Conservation (phyloP, 2,329 filamentous ascomycete genomes). For the Aspergillus uvarum region DNA sequence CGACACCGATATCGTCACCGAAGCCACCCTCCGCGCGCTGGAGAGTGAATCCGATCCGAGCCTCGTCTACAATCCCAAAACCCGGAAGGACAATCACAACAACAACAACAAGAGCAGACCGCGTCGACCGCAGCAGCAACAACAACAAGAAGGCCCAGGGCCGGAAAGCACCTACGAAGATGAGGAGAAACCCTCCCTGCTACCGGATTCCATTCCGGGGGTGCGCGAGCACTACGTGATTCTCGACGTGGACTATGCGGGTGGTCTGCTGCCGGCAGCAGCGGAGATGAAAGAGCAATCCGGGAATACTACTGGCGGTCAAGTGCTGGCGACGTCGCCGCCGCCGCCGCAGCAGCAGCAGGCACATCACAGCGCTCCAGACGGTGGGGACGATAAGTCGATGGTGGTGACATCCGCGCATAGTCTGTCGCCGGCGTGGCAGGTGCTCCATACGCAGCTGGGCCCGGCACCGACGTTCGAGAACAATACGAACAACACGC, state of each 20-base stretch:
- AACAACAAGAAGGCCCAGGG: conserved; percentile 5
- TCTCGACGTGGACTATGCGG: conserved; percentile 50
- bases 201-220: conserved; percentile 49
- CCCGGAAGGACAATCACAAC: conserved; percentile 3
- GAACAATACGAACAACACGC: conserved; percentile 50
- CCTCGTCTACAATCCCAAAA: conserved; percentile 21
- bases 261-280: not conserved
- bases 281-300: conserved; percentile 14
- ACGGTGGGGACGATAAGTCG: conserved; percentile 15
- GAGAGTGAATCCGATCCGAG: conserved; percentile 43
- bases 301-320: not conserved
- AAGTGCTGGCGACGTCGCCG: conserved; percentile 18
- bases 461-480: conserved; percentile 64
- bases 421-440: conserved; percentile 74
- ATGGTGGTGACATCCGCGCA: conserved; percentile 65
- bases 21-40: conserved; percentile 59
- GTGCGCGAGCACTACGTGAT: conserved; percentile 58
- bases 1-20: conserved; percentile 73
- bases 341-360: conserved; percentile 16
- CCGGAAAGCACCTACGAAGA: conserved; percentile 2
- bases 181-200: conserved; percentile 34
- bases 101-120: conserved; percentile 1
- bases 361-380: conserved; percentile 30
- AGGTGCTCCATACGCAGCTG: conserved; percentile 57
- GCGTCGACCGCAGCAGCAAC: not conserved